Conservation (phyloP, 345 rosid species). For the Salix exigua region DNA sequence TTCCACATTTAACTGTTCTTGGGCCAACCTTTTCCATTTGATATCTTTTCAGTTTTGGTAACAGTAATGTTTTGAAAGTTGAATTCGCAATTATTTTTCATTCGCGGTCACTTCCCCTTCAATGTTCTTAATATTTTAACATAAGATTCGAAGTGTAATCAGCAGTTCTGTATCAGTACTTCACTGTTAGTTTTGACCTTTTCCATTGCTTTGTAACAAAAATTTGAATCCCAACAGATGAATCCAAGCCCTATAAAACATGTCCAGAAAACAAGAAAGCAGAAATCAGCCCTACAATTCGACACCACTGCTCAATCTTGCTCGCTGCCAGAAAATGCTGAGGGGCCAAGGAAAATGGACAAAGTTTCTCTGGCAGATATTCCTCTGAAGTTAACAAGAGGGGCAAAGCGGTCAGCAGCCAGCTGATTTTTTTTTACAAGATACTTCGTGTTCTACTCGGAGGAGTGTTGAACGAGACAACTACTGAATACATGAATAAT, state of each 20-base stretch:
- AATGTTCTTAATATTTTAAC: no score
- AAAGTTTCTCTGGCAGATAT: not conserved
- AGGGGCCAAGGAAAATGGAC: conserved; percentile 6
- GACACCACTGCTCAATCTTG: not conserved
- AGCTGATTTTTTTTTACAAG: no score
- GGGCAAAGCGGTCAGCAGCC: conserved; percentile 7
- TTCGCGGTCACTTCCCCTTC: no score
- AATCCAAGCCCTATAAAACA: conserved; percentile 37
- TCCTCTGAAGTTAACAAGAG: conserved; percentile 4
- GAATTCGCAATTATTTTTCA: no score
- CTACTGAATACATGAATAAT: no score
- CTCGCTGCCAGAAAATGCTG: conserved; percentile 12
- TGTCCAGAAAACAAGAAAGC: conserved; percentile 25
- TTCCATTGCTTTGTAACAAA: conserved; percentile 3
- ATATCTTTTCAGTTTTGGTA: not conserved
- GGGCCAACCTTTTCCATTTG: not conserved
- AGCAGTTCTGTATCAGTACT: not conserved
- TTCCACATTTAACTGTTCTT: not conserved
- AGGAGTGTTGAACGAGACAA: no score
- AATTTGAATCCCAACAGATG: conserved; percentile 23
- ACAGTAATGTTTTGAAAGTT: no score
- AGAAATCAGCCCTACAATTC: conserved; percentile 17
- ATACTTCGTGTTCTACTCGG: no score
- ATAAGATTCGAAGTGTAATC: no score
- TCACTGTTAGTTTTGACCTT: not conserved